phyloP scores from a whole-genome alignment of 2,329 filamentous ascomycete species.

The Periconia sp. region DNA sequence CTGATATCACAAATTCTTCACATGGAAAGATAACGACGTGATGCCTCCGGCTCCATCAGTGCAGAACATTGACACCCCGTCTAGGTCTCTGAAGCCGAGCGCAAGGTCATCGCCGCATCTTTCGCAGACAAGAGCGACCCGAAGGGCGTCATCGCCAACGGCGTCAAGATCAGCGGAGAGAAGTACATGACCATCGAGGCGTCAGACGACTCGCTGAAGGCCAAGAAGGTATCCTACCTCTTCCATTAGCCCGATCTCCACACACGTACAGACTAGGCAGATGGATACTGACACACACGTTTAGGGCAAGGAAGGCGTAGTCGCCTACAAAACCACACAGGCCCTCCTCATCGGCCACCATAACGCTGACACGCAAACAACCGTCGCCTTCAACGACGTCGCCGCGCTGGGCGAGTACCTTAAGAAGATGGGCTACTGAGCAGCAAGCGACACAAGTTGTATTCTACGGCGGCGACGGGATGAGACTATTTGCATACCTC shows the following conservation, averaged over 20 bases:
- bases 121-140: conserved; percentile 63
- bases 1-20: no score
- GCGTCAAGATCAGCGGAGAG: conserved; percentile 76
- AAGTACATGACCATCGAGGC: conserved; percentile 80
- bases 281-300: conserved; percentile 13
- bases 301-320: conserved; percentile 79
- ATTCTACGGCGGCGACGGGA: conserved; percentile 36
- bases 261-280: not conserved
- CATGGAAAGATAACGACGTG: no score
- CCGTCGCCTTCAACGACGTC: conserved; percentile 78
- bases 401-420: conserved; percentile 89
- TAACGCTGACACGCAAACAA: conserved; percentile 73
- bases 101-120: conserved; percentile 59
- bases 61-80: conserved; percentile 3
- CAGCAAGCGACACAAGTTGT: conserved; percentile 34
- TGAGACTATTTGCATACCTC: conserved; percentile 48
- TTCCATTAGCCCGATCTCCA: conserved; percentile 3
- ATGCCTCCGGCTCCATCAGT: conserved; percentile 2
- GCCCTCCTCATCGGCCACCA: conserved; percentile 91
- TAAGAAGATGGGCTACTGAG: conserved; percentile 76
- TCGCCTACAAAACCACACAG: conserved; percentile 85
- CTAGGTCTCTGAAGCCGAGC: conserved; percentile 61
- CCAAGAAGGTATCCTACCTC: conserved; percentile 73
- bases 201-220: conserved; percentile 81
- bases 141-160: conserved; percentile 72